phyloP scores from a whole-genome alignment of 2,329 filamentous ascomycete species.

The Salinomyces thailandicus region DNA sequence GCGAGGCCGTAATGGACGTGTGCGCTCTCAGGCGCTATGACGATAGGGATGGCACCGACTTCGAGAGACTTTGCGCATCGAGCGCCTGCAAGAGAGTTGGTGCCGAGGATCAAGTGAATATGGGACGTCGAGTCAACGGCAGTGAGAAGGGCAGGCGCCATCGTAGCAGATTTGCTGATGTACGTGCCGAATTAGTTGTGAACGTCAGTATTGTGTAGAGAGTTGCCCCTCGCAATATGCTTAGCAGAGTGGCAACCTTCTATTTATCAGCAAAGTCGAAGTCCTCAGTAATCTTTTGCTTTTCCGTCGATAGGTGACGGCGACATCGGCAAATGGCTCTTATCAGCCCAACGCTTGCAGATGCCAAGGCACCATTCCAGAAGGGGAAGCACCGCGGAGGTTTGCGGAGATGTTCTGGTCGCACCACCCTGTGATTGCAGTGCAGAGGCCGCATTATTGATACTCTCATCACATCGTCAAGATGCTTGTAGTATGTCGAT shows the following conservation, averaged over 20 bases:
- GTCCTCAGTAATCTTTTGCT: conserved; percentile 1
- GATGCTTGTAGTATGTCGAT: no score
- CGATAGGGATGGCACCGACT: conserved; percentile 68
- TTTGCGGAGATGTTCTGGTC: no score
- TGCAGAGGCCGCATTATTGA: no score
- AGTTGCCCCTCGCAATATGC: no score
- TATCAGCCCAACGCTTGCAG: neutral
- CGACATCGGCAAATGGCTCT: neutral
- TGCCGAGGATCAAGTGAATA: conserved; percentile 76
- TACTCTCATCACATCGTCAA: no score
- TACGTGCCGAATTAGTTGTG: no score
- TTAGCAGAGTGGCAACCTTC: no score
- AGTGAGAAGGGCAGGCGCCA: conserved; percentile 54
- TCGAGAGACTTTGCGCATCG: conserved; percentile 70
- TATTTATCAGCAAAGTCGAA: no score
- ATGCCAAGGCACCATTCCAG: neutral
- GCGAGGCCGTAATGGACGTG: conserved; percentile 49
- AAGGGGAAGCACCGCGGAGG: neutral
- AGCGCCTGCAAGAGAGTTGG: conserved; percentile 75
- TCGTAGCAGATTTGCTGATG: conserved; percentile 18
- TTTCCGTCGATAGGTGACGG: neutral
- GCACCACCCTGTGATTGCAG: no score
- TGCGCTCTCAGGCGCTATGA: conserved; percentile 57
- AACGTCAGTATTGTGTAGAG: no score
- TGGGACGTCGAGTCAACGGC: conserved; percentile 60